Evolutionary conservation across 2,329 filamentous ascomycete species (phyloP).

Genomic region (Nothophoma quercina): DNA sequence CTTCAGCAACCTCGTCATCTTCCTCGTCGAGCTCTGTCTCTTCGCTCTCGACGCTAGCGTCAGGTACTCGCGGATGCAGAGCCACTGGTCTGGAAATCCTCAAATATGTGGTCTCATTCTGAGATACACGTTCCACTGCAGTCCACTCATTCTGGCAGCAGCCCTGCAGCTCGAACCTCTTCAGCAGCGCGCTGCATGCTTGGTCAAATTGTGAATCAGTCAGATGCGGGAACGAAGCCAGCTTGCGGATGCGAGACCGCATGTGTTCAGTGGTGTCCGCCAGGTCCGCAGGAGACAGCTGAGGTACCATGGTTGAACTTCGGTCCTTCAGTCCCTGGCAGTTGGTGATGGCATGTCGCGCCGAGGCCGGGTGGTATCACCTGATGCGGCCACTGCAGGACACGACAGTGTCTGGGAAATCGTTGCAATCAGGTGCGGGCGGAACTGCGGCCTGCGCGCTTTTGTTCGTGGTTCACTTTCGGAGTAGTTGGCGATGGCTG

Average conservation of each 20-base stretch:
- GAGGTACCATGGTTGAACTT: slow-evolving; percentile 6
- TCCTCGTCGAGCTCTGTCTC: slow-evolving; percentile 24
- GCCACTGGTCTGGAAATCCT: slow-evolving; percentile 32
- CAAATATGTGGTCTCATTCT: slow-evolving; percentile 24
- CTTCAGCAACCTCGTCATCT: slow-evolving; percentile 23
- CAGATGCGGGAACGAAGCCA: slow-evolving; percentile 40
- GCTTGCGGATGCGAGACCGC: slow-evolving; percentile 7
- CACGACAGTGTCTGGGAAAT: background rate
- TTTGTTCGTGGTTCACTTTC: background rate
- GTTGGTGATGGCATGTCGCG: background rate
- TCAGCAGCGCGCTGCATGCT: slow-evolving; percentile 33
- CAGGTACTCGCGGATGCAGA: background rate
- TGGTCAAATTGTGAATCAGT: slow-evolving; percentile 36
- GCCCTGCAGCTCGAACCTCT: slow-evolving; percentile 21
- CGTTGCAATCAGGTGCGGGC: slow-evolving; percentile 1
- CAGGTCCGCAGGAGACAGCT: background rate
- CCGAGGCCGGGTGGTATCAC: background rate
- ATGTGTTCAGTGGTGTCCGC: background rate
- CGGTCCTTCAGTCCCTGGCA: background rate
- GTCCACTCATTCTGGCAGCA: slow-evolving; percentile 34
- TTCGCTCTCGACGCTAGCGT: background rate
- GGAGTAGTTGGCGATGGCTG: slow-evolving; percentile 4
- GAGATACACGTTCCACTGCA: slow-evolving; percentile 27
- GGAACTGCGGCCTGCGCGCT: slow-evolving; percentile 4
- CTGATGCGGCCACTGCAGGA: background rate